These are phyloP conservation scores for Ascochyta rabiei DNA, from an alignment of 2,329 filamentous ascomycete species.

Conservation along the genomic window DNA sequence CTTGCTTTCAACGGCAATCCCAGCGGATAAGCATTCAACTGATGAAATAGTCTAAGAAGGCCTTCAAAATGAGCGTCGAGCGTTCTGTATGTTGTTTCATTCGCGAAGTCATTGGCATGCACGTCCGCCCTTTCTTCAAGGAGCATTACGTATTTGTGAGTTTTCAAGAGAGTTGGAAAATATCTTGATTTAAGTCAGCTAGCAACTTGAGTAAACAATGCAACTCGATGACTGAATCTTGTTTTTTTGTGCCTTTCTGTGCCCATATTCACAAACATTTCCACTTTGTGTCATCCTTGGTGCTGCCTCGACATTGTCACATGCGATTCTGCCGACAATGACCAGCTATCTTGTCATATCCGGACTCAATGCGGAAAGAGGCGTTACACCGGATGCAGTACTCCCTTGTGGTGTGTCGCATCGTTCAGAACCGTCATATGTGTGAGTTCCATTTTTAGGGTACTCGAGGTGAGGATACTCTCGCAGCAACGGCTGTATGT, in stretches of 20 bases:
- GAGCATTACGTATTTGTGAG: background rate
- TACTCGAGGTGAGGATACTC: background rate
- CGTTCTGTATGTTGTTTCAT: background rate
- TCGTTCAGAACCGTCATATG: background rate
- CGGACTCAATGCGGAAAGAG: background rate
- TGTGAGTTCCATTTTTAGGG: too few species aligned
- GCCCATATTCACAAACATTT: background rate
- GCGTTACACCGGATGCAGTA: background rate
- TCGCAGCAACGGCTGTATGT: background rate
- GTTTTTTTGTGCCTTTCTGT: background rate
- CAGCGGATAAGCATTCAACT: background rate
- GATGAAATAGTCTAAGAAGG: background rate
- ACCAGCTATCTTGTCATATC: background rate
- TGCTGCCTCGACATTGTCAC: background rate
- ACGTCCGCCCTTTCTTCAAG: background rate
- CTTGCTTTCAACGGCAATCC: conserved; percentile 62
- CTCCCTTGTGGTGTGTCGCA: conserved; percentile 3
- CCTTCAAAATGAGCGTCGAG: background rate
- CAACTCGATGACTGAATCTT: background rate
- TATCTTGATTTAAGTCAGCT: background rate
- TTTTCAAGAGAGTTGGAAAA: background rate
- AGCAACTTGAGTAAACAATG: background rate
- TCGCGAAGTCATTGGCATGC: background rate
- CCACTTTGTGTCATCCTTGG: too few species aligned
- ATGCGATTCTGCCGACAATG: background rate